phyloP scores from a whole-genome alignment of 768 basidiomycete genomes.

The Hydnum rufescens region DNA sequence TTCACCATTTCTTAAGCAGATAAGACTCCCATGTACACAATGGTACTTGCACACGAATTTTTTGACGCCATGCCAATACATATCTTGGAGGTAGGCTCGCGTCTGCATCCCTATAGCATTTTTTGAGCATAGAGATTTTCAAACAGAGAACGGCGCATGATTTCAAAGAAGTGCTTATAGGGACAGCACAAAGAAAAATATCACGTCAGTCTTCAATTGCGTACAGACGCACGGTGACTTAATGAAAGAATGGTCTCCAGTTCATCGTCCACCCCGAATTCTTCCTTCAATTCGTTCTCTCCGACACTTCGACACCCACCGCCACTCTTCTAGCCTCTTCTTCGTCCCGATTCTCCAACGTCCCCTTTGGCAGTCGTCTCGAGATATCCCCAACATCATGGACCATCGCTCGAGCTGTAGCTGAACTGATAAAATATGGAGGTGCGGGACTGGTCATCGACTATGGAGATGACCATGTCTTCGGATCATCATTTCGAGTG shows the following conservation, averaged over 20 bases:
- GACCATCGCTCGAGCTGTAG: slow-evolving; percentile 46
- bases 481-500: slow-evolving; percentile 67
- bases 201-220: no score
- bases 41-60: slow-evolving; percentile 90
- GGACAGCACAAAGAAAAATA: slow-evolving; percentile 13
- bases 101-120: no score
- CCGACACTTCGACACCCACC: not conserved
- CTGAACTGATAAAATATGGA: slow-evolving; percentile 30
- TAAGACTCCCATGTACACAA: slow-evolving; percentile 36
- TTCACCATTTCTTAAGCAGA: slow-evolving; percentile 7
- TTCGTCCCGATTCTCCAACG: slow-evolving; percentile 44
- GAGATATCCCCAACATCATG: slow-evolving; percentile 65
- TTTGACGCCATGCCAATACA: slow-evolving; percentile 94
- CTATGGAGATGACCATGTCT: slow-evolving; percentile 60
- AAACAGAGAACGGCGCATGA: slow-evolving; percentile 52
- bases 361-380: slow-evolving; percentile 51
- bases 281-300: not conserved
- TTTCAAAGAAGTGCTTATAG: slow-evolving; percentile 74
- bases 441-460: slow-evolving; percentile 63
- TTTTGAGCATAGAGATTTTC: not conserved
- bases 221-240: no score
- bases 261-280: slow-evolving; percentile 11
- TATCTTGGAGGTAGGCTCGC: slow-evolving; percentile 46
- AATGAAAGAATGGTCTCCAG: no score
- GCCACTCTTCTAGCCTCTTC: slow-evolving; percentile 33